Evolutionary conservation across 495 filamentous ascomycete species (phyloP).

Genomic region (Aspergillus haitiensis): DNA sequence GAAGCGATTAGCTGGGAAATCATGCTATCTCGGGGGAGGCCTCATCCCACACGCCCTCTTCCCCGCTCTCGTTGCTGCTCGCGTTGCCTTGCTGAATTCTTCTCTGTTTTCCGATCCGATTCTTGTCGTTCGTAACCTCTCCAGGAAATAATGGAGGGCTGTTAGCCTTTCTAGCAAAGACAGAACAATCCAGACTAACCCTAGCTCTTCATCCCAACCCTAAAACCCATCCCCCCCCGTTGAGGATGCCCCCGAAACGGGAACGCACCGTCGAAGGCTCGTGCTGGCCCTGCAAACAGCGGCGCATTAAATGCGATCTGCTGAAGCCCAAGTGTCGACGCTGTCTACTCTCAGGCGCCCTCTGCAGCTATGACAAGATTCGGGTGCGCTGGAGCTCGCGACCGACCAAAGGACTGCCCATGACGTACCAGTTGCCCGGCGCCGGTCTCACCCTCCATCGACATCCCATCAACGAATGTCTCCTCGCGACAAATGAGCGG

Average conservation of each 20-base stretch:
- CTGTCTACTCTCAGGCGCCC: slow-evolving; percentile 33
- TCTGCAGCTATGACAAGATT: slow-evolving; percentile 39
- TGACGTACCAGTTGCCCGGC: slow-evolving; percentile 22
- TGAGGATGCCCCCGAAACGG: slow-evolving; percentile 27
- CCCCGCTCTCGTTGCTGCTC: no score
- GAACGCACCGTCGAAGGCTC: slow-evolving; percentile 40
- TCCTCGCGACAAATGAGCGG: slow-evolving; percentile 12
- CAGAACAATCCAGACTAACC: no score
- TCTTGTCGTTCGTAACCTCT: no score
- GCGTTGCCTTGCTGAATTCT: no score
- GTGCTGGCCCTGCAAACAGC: slow-evolving; percentile 42
- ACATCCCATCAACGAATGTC: slow-evolving; percentile 8
- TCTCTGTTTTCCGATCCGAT: no score
- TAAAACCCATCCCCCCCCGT: not conserved
- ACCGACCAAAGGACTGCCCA: slow-evolving; percentile 20
- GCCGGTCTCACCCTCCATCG: slow-evolving; percentile 5
- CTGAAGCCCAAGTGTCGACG: slow-evolving; percentile 29
- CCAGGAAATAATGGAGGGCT: no score
- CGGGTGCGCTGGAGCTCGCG: slow-evolving; percentile 34
- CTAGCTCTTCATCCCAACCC: no score
- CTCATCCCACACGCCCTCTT: no score
- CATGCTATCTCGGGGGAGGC: no score
- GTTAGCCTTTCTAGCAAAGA: no score
- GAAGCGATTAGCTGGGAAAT: no score
- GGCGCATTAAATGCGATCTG: slow-evolving; percentile 40